Evolutionary conservation across 2,329 filamentous ascomycete genomes (phyloP), one percentile per base, ranked within the genome.

Genomic region (Colletotrichum orbiculare): DNA sequence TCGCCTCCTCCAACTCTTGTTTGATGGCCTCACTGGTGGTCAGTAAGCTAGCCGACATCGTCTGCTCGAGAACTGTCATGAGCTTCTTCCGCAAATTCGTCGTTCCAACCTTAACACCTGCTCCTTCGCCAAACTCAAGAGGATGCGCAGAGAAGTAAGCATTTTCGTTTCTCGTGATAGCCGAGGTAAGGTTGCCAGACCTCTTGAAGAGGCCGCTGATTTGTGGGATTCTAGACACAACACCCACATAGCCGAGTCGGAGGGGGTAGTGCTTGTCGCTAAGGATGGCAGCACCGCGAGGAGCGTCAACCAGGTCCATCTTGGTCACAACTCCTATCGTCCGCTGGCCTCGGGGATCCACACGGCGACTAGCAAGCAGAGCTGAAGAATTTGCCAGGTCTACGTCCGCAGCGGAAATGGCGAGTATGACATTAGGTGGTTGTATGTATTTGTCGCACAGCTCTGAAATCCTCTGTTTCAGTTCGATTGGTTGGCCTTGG

Each of bases 321-420:
- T 99, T 99, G 3, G 96, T 99, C 46, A 99, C 90, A n/a, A 99
- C 96, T 48, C 96, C 96, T 73, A 99, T 99, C 0, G 96, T 99
- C 67, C 96, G 87, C 79, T 99, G 96, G 59, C 96, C 96, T 66
- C 96, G 86, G 1, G 96, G 96, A 73, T 99, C 96, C 35, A 98
- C 94, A 70, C 95, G 87, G 68, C 96, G 87, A 70, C 94, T 97
- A 15, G 96, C 94, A 71, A 94, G 86, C 33, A 99, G 80, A 6
- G 96, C 94, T 7, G 96, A 96, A 1, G 96, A 99, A 77, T 99
- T 99, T 25, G 96, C 96, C 62, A 99, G 79, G 82, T 99, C 96
- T 15, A 99, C 96, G 78, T 99, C 96, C 33, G 96, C 96, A 2
- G 96, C 96, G 1, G 96, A 99, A 68, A 99, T 98, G 43, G 96